phyloP scores from a whole-genome alignment of 352 stramenopile genomes.

The Thraustotheca clavata region DNA sequence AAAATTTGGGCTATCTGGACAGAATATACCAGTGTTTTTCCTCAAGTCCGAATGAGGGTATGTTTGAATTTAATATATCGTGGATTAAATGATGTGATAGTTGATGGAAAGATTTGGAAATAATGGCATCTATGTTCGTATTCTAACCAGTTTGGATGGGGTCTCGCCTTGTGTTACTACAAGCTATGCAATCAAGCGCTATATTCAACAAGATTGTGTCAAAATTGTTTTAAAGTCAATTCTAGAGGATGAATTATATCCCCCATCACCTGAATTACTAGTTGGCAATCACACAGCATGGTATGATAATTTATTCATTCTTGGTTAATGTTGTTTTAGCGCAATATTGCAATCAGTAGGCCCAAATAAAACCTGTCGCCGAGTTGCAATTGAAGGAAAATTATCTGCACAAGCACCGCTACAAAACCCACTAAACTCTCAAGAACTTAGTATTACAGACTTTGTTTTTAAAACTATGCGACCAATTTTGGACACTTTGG shows the following conservation, averaged over 20 bases:
- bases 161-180: neutral
- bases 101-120: neutral
- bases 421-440: neutral
- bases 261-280: neutral
- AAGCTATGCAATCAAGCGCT: constrained; percentile 13
- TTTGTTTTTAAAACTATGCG: constrained; percentile 1
- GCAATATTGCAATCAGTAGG: neutral
- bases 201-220: neutral
- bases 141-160: neutral
- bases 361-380: neutral
- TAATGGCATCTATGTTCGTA: neutral
- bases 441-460: neutral
- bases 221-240: neutral
- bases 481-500: neutral
- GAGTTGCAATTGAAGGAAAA: neutral
- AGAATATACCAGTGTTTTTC: neutral
- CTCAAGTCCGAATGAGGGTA: neutral
- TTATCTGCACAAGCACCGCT: neutral
- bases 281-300: neutral
- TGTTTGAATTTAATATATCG: too few relatives aligned
- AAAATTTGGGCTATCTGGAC: neutral
- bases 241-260: constrained; percentile 1
- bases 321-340: neutral
- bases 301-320: neutral
- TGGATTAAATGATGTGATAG: neutral